Base-by-base conservation (phyloP, 2,329 filamentous ascomycete species). In the Fulvia fulva region DNA sequence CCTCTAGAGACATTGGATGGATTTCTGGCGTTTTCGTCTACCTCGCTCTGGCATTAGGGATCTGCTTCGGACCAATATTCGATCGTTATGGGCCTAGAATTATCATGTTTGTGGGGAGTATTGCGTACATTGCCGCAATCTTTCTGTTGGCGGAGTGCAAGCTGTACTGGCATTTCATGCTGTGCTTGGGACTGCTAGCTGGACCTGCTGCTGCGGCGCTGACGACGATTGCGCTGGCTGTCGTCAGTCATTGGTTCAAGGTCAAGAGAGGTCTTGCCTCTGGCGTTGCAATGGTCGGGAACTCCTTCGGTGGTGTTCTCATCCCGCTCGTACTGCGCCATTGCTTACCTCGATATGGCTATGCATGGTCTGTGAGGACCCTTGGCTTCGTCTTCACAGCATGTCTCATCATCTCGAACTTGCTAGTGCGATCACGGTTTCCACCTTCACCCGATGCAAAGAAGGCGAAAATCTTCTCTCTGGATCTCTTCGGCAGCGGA, bases 21-120 rank as follows among this genome's bases (percentile, higher is more conserved):
- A 81, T 81, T 53, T 75, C 76, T 0, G 77, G 78, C 1, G 61
- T 80, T 3, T 76, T 79, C 32, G 73, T 76, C 5, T 80, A 79
- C 47, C 63, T 81, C 0, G 72, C 75, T 0, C 66, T 81, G 0
- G 72, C 78, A 14, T 69, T 80, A 1, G 78, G 76, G 4, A 75
- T 81, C 4, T 78, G 79, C 63, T 73, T 79, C 7, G 79, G 80
- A 0, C 79, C 80, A 1, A 57, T 81, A 3, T 78, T 81, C 57
- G 80, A 81, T 56, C 71, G 72, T 0, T 77, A 80, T 41, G 80
- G 79, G 0, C 77, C 80, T 0, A 70, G 73, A 5, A 57, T 74
- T 23, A 69, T 81, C 14, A 68, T 75, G 0, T 65, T 76, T 3
- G 56, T 71, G 5, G 78, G 77, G 4, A 72, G 72, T 0, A 60